Percentiles rank a stretch among this genome's conserved stretches.
Conservation (phyloP, 2,329 filamentous ascomycete species). For the Nannizzia gypsea region DNA sequence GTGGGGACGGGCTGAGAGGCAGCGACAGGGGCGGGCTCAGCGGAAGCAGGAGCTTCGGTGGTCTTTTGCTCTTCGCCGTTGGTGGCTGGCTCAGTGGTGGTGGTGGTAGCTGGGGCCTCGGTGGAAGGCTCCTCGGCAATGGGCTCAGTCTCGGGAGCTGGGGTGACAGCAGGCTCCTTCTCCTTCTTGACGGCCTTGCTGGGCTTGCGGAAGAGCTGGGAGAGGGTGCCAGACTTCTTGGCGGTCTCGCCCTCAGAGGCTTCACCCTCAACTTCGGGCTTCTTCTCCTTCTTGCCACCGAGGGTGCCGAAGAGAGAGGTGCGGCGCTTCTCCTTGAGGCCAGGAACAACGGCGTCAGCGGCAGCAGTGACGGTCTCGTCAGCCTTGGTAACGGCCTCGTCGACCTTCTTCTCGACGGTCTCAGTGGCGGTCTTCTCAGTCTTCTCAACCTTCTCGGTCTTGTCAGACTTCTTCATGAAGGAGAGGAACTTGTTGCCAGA, state of each 20-base stretch:
- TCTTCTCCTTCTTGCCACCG: slow-evolving; percentile 42
- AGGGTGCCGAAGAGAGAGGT: slow-evolving; percentile 45
- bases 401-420: slow-evolving; percentile 15
- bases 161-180: slow-evolving; percentile 22
- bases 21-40: slow-evolving; percentile 23
- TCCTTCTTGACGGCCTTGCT: slow-evolving; percentile 39
- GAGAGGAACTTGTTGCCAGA: slow-evolving; percentile 23
- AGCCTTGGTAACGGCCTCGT: slow-evolving; percentile 12
- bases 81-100: slow-evolving; percentile 20
- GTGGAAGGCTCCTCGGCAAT: slow-evolving; percentile 20
- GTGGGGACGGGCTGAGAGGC: slow-evolving; percentile 31
- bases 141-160: slow-evolving; percentile 17
- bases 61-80: slow-evolving; percentile 14
- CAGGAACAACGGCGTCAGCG: slow-evolving; percentile 30
- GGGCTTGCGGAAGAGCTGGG: slow-evolving; percentile 38
- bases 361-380: slow-evolving; percentile 17
- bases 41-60: slow-evolving; percentile 8
- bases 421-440: slow-evolving; percentile 11
- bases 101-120: slow-evolving; percentile 12
- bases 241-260: slow-evolving; percentile 34
- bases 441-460: slow-evolving; percentile 15
- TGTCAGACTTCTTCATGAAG: slow-evolving; percentile 26
- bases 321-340: slow-evolving; percentile 38
- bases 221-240: slow-evolving; percentile 18
- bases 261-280: slow-evolving; percentile 37